A percentile compares a stretch with the other conserved stretches of the same genome.
Evolutionary conservation across 75 land plant genomes (phyloP).

Genomic region (Larix kaempferi): DNA sequence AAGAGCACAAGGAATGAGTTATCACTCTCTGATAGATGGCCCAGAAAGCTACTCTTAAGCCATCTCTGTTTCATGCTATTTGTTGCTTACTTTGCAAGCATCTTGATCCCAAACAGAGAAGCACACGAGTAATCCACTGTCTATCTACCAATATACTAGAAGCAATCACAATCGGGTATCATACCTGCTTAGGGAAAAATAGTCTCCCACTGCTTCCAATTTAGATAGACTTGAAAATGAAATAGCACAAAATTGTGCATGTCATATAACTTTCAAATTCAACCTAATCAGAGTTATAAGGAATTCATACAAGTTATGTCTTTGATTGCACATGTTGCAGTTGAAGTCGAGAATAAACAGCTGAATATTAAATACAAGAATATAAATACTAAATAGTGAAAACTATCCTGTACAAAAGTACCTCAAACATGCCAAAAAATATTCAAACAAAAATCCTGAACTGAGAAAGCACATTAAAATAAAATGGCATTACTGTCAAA

Average conservation of each 20-base stretch:
- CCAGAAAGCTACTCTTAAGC: too few relatives aligned
- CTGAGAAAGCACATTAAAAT: neutral
- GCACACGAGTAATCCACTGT: too few relatives aligned
- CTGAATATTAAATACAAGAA: neutral
- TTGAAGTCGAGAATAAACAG: neutral
- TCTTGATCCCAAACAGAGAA: too few relatives aligned
- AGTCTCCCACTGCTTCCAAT: neutral
- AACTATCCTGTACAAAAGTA: neutral
- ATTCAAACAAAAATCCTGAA: neutral
- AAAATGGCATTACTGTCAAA: constrained; percentile 1
- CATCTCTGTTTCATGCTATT: too few relatives aligned
- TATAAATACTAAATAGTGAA: neutral
- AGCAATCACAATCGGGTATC: neutral
- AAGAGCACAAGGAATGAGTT: too few relatives aligned
- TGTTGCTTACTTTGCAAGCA: too few relatives aligned
- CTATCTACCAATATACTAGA: too few relatives aligned
- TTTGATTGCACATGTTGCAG: neutral
- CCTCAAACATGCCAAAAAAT: neutral
- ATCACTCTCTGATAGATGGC: too few relatives aligned
- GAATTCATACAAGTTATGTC: neutral
- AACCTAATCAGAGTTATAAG: neutral
- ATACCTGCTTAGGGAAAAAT: neutral
- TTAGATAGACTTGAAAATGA: neutral
- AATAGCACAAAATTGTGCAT: neutral
- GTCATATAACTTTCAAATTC: too few relatives aligned